Base-by-base conservation (phyloP, 177 flowering plant genomes). In the Vitis hybrid region DNA sequence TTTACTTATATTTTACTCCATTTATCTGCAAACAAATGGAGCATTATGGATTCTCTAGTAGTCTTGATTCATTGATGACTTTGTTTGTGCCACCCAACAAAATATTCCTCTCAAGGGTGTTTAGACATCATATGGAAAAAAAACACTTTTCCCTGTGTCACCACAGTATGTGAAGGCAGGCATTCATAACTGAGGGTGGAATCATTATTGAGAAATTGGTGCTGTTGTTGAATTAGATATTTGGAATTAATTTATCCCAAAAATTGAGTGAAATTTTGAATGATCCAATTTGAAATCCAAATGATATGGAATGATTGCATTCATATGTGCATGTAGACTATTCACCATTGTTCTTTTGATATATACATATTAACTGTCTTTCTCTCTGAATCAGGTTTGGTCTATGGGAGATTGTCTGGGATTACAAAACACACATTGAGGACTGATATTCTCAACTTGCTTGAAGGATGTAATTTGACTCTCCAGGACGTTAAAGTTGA, bases 341-440 rank as follows among this genome's bases (percentile, higher is more conserved):
- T 41, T 41, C 46, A 41, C 8, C 46, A 41, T 41, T 4, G 46
- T 41, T 41, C 46, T 41, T 41, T 41, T 41, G 46, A 41, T 41
- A 8, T 41, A 41, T 41, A 41, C 46, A 41, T 5, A 41, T 41
- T 41, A 41, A 56, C 17, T 9, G 13, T 46, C 14, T 74, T 2
- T 61, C 48, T 41, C 1, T 1, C 5, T 32, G 6, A 64, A 9
- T 64, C 53, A 86, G 87, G 78, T 64, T 55, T 66, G 64, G 55
- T 74, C 13, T 89, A 80, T 77, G 91, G 82, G 65, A 84, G 50
- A 64, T 27, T 89, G 59, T 17, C 3, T 21, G 89, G 88, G 1
- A 64, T 73, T 32, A 56, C 56, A 5, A 80, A 64, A 58, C 62
- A 74, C 20, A 79, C 88, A 6, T 18, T 83, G 68, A 85, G 75